Evolutionary conservation across 1,284 basidiomycete species (phyloP).

Genomic region (Pascua sp.): DNA sequence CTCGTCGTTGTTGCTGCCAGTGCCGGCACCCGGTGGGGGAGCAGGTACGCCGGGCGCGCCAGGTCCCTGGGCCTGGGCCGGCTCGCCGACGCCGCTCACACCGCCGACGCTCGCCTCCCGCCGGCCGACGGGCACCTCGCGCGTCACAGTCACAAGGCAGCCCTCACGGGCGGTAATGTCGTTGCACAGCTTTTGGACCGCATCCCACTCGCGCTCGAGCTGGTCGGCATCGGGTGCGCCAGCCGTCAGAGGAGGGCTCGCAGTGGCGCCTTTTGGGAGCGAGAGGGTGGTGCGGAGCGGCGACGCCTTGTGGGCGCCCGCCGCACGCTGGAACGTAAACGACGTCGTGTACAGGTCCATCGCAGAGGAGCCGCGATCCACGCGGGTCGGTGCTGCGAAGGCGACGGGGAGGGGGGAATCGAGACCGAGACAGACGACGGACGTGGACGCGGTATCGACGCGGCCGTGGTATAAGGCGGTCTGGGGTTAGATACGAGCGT

Average conservation of each 20-base stretch:
- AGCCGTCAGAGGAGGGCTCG: conserved; percentile 26
- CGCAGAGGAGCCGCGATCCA: neutral
- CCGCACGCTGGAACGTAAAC: conserved; percentile 41
- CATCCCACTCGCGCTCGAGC: conserved; percentile 54
- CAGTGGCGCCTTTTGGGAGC: conserved; percentile 18
- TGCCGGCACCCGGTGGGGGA: neutral
- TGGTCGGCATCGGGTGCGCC: conserved; percentile 21
- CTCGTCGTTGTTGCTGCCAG: conserved; percentile 11
- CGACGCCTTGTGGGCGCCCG: conserved; percentile 10
- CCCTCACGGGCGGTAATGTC: conserved; percentile 75
- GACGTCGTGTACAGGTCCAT: conserved; percentile 94
- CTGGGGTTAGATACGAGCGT: no score
- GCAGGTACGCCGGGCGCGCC: neutral
- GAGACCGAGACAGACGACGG: neutral
- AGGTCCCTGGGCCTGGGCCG: neutral
- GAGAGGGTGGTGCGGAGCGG: conserved; percentile 24
- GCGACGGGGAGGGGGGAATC: no score
- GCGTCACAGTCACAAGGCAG: conserved; percentile 73
- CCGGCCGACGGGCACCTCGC: conserved; percentile 47
- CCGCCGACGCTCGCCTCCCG: neutral
- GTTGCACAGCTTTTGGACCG: conserved; percentile 74
- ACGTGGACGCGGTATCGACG: neutral
- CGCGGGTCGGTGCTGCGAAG: no score
- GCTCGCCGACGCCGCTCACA: neutral
- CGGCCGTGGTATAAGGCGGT: no score